A percentile compares a stretch with the other conserved stretches of the same genome.
Conservation (phyloP, 2,329 filamentous ascomycete species). For the Cladophialophora chaetospira region DNA sequence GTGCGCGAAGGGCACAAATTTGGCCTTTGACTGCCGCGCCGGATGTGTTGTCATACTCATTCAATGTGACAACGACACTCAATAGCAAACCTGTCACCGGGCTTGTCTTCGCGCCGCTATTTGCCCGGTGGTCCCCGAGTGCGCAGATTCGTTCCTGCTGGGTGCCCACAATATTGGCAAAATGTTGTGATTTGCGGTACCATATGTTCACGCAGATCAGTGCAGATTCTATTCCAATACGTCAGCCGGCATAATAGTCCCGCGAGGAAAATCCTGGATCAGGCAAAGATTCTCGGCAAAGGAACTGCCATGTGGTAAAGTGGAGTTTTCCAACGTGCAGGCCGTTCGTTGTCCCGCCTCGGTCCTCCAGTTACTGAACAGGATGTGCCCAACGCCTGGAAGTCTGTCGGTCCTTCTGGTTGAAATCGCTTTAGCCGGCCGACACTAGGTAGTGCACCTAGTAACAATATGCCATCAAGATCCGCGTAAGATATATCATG, state of each 20-base stretch:
- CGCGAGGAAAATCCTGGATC: constrained; percentile 1
- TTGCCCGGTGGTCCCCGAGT: not conserved
- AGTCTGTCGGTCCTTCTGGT: not conserved
- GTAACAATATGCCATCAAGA: not conserved
- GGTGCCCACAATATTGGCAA: constrained; percentile 14
- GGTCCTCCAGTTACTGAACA: not conserved
- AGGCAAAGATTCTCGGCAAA: constrained; percentile 1
- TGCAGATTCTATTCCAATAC: constrained; percentile 26
- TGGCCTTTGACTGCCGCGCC: not conserved
- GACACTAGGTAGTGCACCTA: not conserved
- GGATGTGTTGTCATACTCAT: constrained; percentile 2
- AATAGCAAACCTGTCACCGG: not conserved
- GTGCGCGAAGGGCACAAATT: not conserved
- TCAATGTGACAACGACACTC: constrained; percentile 5
- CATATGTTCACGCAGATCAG: constrained; percentile 19
- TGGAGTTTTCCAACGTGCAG: not conserved
- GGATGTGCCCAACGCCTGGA: not conserved
- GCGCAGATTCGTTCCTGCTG: not conserved
- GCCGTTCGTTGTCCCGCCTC: not conserved
- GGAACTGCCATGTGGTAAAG: constrained; percentile 5
- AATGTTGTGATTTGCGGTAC: constrained; percentile 17
- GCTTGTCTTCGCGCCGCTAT: not conserved
- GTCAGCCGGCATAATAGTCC: constrained; percentile 16
- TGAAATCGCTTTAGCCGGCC: not conserved
- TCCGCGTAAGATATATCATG: constrained; percentile 13